A percentile compares a stretch with the other conserved stretches of the same genome.
These are phyloP conservation scores for Solanum megistacrolobum DNA, from an alignment of 257 asterid genomes.

Conservation along the genomic window DNA sequence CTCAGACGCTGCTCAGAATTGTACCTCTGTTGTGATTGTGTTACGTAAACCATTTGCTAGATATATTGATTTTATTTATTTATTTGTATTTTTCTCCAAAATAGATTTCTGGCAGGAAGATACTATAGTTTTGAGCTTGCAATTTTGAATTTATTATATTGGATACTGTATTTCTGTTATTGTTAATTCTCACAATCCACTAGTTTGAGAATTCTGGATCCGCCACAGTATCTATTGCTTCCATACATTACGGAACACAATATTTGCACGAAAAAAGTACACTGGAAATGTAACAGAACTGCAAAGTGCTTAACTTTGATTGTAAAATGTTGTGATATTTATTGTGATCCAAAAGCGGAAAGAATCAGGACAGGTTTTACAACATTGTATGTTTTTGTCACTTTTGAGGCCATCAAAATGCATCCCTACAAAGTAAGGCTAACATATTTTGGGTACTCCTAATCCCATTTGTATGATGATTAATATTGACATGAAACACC, in stretches of 20 bases:
- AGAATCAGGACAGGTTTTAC: background rate
- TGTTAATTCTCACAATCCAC: background rate
- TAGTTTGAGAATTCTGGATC: background rate
- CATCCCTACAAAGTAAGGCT: constrained; percentile 5
- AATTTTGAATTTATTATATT: background rate
- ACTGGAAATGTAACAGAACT: background rate
- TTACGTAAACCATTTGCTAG: background rate
- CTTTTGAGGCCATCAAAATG: background rate
- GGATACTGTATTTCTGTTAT: background rate
- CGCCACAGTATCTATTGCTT: background rate
- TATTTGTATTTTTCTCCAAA: background rate
- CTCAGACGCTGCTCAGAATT: background rate
- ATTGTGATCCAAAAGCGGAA: background rate
- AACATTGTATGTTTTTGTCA: background rate
- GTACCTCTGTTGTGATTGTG: background rate
- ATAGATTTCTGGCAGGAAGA: background rate
- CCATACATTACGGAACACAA: background rate
- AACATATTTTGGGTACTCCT: constrained; percentile 4
- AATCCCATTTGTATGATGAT: background rate
- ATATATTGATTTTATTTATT: background rate
- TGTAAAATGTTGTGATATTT: background rate
- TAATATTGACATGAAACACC: background rate
- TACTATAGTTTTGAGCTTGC: background rate
- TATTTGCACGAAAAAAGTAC: background rate
- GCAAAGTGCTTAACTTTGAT: background rate